Conservation (phyloP, 2,329 filamentous ascomycete species). For the Diaporthe ampelina region DNA sequence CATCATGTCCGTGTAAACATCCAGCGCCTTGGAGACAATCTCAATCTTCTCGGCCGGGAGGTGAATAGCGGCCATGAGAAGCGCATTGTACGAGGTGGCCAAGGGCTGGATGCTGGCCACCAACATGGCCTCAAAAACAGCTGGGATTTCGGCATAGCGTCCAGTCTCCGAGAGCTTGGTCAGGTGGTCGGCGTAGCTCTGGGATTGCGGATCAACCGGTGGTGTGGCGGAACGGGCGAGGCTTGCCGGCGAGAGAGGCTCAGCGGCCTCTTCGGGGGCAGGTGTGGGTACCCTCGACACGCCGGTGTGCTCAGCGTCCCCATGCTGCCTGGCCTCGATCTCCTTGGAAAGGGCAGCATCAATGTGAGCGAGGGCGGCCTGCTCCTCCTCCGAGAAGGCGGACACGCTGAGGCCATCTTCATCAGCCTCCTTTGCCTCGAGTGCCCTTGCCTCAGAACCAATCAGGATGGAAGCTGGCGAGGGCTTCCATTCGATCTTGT, state of each 20-base stretch:
- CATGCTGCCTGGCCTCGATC: conserved; percentile 66
- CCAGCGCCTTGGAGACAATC: conserved; percentile 89
- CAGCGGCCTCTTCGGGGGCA: conserved; percentile 51
- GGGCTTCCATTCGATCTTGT: conserved; percentile 90
- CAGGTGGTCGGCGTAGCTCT: conserved; percentile 83
- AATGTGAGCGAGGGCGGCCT: conserved; percentile 81
- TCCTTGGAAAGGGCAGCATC: conserved; percentile 88
- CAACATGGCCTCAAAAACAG: conserved; percentile 91
- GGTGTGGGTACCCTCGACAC: conserved; percentile 54
- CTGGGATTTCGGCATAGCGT: conserved; percentile 89
- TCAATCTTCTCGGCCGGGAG: conserved; percentile 84
- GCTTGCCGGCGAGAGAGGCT: conserved; percentile 58
- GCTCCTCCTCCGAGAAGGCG: conserved; percentile 60
- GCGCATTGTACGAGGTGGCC: conserved; percentile 89
- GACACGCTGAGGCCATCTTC: conserved; percentile 48
- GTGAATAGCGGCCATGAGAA: conserved; percentile 87
- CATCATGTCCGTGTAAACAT: conserved; percentile 98
- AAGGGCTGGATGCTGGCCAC: conserved; percentile 85
- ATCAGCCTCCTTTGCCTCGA: conserved; percentile 51
- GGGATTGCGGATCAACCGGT: conserved; percentile 73
- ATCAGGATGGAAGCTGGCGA: conserved; percentile 68
- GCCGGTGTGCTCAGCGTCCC: conserved; percentile 56
- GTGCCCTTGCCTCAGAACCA: conserved; percentile 51
- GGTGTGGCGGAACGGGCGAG: conserved; percentile 71
- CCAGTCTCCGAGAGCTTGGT: conserved; percentile 78